Evolutionary conservation across 495 filamentous ascomycete genomes (phyloP), one percentile per base, ranked within the genome.

Genomic region (Penicillium silybi): DNA sequence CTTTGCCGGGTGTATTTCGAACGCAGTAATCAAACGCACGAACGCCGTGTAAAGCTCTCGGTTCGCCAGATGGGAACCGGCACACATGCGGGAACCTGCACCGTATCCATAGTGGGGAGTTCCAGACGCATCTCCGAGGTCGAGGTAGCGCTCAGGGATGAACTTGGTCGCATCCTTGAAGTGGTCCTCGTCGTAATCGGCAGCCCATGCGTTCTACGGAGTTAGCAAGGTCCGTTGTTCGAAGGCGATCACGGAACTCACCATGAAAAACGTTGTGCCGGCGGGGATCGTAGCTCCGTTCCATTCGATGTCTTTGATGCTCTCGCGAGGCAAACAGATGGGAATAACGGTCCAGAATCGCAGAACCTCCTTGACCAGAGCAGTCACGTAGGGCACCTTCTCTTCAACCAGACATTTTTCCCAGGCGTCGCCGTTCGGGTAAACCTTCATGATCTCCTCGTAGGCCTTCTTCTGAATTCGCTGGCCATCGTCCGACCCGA

Each of bases 271-370:
- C 10, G 80, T 78, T 4, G 82, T 88, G 1, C 82, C 82, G 1
- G 82, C 76, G 0, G 84, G 84, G 15, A 87, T 85, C 1, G 67
- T 73, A 0, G 77, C 75, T 11, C 79, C 76, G 25, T 83, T 73
- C 65, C 76, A 88, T 26, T 71, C 61, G 41, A 88, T 84, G 44
- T 84, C 80, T 59, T 85, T 85, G 64, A 82, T 81, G 54, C 70
- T 82, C 20, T 77, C 78, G 4, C 85, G 74, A 0, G 86, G 86
- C 6, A 89, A 73, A 54, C 83, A 86, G 55, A 88, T 84, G 3
- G 85, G 84, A 55, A 88, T 83, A n/a, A 89, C 85, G 2, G 80
- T 85, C 78, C 80, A 89, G 71, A 80, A 89, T 49, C 86, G 77
- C 11, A 88, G 75, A 23, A 79, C 80, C 62, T 89, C 86, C 57